Conservation (phyloP, 2,329 filamentous ascomycete genomes). For the Diaporthe caulivora region DNA sequence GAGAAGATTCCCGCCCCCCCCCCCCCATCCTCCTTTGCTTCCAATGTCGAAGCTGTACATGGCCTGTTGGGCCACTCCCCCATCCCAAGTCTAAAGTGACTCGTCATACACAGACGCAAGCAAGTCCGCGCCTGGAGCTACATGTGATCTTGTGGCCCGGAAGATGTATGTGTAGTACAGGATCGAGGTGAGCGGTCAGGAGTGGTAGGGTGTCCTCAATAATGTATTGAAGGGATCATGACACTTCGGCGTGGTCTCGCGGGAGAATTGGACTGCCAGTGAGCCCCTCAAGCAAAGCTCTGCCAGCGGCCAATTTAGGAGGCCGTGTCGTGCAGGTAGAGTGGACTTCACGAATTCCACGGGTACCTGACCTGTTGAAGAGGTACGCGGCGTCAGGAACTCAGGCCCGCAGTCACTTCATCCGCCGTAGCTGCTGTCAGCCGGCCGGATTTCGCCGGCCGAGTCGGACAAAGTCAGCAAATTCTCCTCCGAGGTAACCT, state of each 20-base stretch:
- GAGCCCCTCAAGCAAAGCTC: conserved; percentile 1
- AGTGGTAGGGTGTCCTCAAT: background rate
- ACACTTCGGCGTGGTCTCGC: background rate
- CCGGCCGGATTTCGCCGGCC: background rate
- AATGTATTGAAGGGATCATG: background rate
- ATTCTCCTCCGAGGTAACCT: background rate
- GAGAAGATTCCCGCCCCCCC: background rate
- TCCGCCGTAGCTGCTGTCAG: background rate
- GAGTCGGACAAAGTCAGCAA: background rate
- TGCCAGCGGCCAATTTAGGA: too few relatives aligned
- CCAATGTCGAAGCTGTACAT: background rate
- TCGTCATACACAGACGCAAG: background rate
- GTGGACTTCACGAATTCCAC: background rate
- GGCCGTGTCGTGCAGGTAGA: background rate
- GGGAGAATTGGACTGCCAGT: background rate
- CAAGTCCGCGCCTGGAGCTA: background rate
- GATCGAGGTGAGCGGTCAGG: conserved; percentile 6
- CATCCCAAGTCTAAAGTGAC: background rate
- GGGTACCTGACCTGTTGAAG: background rate
- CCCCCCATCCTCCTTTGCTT: background rate
- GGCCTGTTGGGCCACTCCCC: background rate
- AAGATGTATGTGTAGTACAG: background rate
- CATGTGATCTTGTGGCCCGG: background rate
- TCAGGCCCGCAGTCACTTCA: background rate
- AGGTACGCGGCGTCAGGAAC: background rate